Evolutionary conservation across 1,284 basidiomycete genomes (phyloP).

Genomic region (Leccinum insolens): DNA sequence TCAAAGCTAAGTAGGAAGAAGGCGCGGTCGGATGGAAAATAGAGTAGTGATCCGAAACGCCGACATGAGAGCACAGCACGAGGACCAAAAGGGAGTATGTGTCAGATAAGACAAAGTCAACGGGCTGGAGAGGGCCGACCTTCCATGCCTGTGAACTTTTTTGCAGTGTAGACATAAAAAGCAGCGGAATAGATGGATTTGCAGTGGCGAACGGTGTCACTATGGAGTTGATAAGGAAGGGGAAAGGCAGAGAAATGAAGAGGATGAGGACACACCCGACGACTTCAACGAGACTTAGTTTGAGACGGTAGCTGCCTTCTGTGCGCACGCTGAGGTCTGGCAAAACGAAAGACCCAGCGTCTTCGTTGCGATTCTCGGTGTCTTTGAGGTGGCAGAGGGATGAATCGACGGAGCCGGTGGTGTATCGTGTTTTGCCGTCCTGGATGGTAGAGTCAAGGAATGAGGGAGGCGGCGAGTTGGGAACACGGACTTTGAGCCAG

Average conservation of each 20-base stretch:
- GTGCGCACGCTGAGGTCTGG: slow-evolving; percentile 87
- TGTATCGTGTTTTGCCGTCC: slow-evolving; percentile 89
- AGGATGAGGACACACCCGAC: slow-evolving; percentile 65
- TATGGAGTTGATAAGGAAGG: slow-evolving; percentile 32
- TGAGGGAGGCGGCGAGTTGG: neutral
- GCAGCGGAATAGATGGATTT: slow-evolving; percentile 85
- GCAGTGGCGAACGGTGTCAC: slow-evolving; percentile 86
- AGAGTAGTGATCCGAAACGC: slow-evolving; percentile 26
- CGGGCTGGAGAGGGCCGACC: slow-evolving; percentile 46
- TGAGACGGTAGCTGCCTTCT: slow-evolving; percentile 88
- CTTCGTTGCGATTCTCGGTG: slow-evolving; percentile 78
- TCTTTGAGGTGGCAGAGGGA: slow-evolving; percentile 96
- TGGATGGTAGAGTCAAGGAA: slow-evolving; percentile 23
- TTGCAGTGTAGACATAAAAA: slow-evolving; percentile 94
- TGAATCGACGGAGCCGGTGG: slow-evolving; percentile 88
- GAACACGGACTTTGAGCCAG: slow-evolving; percentile 70
- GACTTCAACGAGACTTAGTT: slow-evolving; percentile 91
- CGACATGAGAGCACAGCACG: slow-evolving; percentile 12
- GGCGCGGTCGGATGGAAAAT: slow-evolving; percentile 14
- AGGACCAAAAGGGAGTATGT: slow-evolving; percentile 11
- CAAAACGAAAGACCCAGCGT: slow-evolving; percentile 92
- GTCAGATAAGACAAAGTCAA: slow-evolving; percentile 27
- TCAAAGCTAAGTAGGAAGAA: slow-evolving; percentile 4
- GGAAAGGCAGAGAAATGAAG: slow-evolving; percentile 1
- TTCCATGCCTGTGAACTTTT: slow-evolving; percentile 92